Conservation (phyloP, 306 rosid genomes). For the Phaseolus lunatus region DNA sequence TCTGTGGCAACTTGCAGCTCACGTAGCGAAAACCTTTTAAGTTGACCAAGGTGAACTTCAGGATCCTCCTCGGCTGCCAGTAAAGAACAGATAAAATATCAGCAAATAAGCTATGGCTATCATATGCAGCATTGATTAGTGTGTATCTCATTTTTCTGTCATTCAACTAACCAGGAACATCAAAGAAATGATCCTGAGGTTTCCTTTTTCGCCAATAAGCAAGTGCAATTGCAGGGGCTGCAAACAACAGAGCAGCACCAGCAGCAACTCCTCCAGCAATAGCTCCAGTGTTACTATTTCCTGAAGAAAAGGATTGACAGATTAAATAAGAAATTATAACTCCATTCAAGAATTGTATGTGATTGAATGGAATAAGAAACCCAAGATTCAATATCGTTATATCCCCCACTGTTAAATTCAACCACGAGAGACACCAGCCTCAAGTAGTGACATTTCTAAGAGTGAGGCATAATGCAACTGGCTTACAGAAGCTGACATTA, state of each 20-base stretch:
- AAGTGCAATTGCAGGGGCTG: slow-evolving; percentile 94
- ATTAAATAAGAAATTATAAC: slow-evolving; percentile 35
- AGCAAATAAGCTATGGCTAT: slow-evolving; percentile 33
- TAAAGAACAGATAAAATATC: slow-evolving; percentile 36
- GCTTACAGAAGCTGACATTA: slow-evolving; percentile 15
- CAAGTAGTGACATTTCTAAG: slow-evolving; percentile 10
- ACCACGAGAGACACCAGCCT: slow-evolving; percentile 8
- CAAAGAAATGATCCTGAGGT: slow-evolving; percentile 87
- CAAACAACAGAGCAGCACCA: slow-evolving; percentile 90
- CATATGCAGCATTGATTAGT: slow-evolving; percentile 1
- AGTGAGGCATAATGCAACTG: slow-evolving; percentile 12
- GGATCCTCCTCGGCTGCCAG: slow-evolving; percentile 92
- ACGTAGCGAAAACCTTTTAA: slow-evolving; percentile 85
- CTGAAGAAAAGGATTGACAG: slow-evolving; percentile 52
- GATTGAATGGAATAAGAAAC: slow-evolving; percentile 29
- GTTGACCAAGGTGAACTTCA: slow-evolving; percentile 95
- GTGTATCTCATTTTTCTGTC: slow-evolving; percentile 14
- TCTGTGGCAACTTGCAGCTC: slow-evolving; percentile 97
- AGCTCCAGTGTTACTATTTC: slow-evolving; percentile 68
- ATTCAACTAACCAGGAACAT: slow-evolving; percentile 88
- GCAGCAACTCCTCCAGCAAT: slow-evolving; percentile 99
- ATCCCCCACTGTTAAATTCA: slow-evolving; percentile 10
- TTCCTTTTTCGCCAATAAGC: slow-evolving; percentile 77
- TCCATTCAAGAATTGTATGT: slow-evolving; percentile 33
- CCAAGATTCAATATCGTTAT: slow-evolving; percentile 18